Evolutionary conservation across 2,329 filamentous ascomycete genomes (phyloP).

Genomic region (Paraphaeosphaeria minitans): DNA sequence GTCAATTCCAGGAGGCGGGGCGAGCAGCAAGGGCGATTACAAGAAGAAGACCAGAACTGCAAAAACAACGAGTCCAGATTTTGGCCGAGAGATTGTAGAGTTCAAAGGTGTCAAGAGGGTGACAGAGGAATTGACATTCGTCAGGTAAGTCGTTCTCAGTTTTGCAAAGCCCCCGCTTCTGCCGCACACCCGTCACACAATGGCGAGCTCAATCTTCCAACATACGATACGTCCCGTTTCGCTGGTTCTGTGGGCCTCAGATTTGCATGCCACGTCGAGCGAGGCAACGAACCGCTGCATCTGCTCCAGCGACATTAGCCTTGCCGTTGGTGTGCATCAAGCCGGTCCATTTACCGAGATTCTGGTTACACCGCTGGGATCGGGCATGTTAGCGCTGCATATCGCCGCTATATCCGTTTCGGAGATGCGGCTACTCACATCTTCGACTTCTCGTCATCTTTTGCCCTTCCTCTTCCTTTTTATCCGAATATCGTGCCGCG

Average conservation of each 20-base stretch:
- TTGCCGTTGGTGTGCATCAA: background rate
- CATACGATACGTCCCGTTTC: conserved; percentile 5
- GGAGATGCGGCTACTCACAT: conserved; percentile 19
- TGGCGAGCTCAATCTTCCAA: background rate
- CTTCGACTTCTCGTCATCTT: conserved; percentile 9
- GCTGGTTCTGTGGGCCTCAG: conserved; percentile 6
- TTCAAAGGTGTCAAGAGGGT: conserved; percentile 52
- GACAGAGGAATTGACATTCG: conserved; percentile 54
- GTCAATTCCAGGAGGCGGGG: conserved; percentile 52
- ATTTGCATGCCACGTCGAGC: conserved; percentile 4
- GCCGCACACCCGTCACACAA: background rate
- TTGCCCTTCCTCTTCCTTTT: background rate
- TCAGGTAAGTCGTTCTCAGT: conserved; percentile 48
- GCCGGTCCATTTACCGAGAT: conserved; percentile 7
- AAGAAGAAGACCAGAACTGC: conserved; percentile 54
- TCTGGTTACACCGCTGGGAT: conserved; percentile 16
- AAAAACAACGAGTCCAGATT: conserved; percentile 52
- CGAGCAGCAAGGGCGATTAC: conserved; percentile 59
- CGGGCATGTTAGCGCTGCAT: conserved; percentile 16
- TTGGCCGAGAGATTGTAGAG: conserved; percentile 50
- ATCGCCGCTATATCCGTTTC: conserved; percentile 18
- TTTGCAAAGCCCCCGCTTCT: conserved; percentile 1
- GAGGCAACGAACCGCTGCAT: conserved; percentile 7
- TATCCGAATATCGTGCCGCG: background rate
- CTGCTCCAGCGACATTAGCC: background rate